Conservation (phyloP, 2,329 filamentous ascomycete genomes). For the Diaporthe aspalathi region DNA sequence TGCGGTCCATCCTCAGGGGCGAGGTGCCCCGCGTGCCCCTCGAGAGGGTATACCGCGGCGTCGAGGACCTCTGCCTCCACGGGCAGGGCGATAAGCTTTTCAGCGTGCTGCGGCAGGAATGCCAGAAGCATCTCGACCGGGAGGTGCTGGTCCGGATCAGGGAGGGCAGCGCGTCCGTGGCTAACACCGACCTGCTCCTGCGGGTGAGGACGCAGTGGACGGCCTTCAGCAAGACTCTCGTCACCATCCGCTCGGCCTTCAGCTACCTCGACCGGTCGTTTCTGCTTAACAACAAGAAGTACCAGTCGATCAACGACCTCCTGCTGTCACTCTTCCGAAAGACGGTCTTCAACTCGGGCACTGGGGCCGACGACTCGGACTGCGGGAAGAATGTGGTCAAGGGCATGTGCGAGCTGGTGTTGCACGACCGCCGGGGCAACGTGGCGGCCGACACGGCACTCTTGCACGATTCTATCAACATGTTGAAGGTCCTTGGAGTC, state of each 20-base stretch:
- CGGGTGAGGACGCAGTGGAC: slow-evolving; percentile 72
- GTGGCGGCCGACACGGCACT: slow-evolving; percentile 69
- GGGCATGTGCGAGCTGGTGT: slow-evolving; percentile 82
- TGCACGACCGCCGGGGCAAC: slow-evolving; percentile 73
- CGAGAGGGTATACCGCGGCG: slow-evolving; percentile 88
- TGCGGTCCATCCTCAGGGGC: slow-evolving; percentile 78
- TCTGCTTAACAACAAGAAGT: slow-evolving; percentile 77
- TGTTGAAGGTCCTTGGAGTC: slow-evolving; percentile 86
- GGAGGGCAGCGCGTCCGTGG: slow-evolving; percentile 57
- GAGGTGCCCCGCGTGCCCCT: slow-evolving; percentile 76
- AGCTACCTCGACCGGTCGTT: slow-evolving; percentile 95
- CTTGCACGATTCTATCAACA: slow-evolving; percentile 80
- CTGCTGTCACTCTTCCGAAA: slow-evolving; percentile 80
- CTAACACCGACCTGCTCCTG: slow-evolving; percentile 73
- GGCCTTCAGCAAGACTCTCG: slow-evolving; percentile 76
- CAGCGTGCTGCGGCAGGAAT: slow-evolving; percentile 72
- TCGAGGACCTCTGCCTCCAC: slow-evolving; percentile 90
- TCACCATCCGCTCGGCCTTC: slow-evolving; percentile 86
- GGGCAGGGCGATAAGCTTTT: slow-evolving; percentile 77
- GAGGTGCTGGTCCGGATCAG: slow-evolving; percentile 68
- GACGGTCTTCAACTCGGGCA: slow-evolving; percentile 58
- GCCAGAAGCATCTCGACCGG: slow-evolving; percentile 74
- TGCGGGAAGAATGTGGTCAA: slow-evolving; percentile 50
- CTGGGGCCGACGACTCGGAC: slow-evolving; percentile 38
- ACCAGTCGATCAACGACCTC: slow-evolving; percentile 82